Conservation (phyloP, 768 basidiomycete species). For the Leccinum disarticulatum region DNA sequence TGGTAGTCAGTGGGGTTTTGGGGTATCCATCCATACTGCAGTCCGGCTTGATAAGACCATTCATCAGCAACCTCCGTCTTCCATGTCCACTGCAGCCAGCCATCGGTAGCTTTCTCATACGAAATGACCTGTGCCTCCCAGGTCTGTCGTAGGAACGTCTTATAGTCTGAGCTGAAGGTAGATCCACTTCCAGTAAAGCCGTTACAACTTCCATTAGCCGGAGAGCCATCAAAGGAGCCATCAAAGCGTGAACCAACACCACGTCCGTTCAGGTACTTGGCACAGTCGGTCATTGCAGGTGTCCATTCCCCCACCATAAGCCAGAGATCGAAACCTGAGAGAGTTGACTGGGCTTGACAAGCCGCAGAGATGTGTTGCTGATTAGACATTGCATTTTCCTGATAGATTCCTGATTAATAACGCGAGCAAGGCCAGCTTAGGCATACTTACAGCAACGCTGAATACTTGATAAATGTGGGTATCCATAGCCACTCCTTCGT, state of each 20-base stretch:
- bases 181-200: constrained; percentile 74
- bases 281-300: constrained; percentile 71
- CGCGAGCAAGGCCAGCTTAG: not conserved
- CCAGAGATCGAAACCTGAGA: constrained; percentile 67
- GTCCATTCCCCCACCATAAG: constrained; percentile 88
- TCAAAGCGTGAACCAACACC: constrained; percentile 66
- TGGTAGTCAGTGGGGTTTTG: constrained; percentile 44
- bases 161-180: constrained; percentile 73
- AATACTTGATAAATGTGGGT: constrained; percentile 83
- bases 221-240: constrained; percentile 63
- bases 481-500: constrained; percentile 71
- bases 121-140: constrained; percentile 85
- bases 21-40: constrained; percentile 85
- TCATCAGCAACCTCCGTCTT: constrained; percentile 82
- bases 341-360: constrained; percentile 46
- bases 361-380: constrained; percentile 60
- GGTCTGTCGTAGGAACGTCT: constrained; percentile 74
- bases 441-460: constrained; percentile 47
- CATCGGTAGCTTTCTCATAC: constrained; percentile 60
- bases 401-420: constrained; percentile 1
- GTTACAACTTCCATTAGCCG: constrained; percentile 68
- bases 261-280: constrained; percentile 68
- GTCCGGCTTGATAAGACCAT: constrained; percentile 86
- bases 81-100: constrained; percentile 86
- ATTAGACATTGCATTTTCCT: constrained; percentile 40